Percentiles rank a stretch among this genome's conserved stretches.
These are phyloP conservation scores for Petunia axillaris DNA, from an alignment of 257 asterid species.

Conservation along the genomic window DNA sequence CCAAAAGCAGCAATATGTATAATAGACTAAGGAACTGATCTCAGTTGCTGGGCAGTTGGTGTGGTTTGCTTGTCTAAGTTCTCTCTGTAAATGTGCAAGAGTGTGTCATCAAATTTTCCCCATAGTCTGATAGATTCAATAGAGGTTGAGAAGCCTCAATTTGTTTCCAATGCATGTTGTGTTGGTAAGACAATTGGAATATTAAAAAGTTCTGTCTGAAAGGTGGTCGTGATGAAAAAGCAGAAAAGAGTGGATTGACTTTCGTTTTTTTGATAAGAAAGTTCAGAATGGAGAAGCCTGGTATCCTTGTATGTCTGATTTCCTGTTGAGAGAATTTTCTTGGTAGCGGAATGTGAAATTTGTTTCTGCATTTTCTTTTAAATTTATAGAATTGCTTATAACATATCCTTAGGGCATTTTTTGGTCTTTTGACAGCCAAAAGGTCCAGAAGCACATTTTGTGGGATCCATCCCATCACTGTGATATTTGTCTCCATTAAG, in stretches of 20 bases:
- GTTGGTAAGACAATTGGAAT: background rate
- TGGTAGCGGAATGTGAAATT: background rate
- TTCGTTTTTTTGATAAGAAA: background rate
- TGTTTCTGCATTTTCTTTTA: background rate
- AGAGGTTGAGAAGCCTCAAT: background rate
- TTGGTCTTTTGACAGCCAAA: background rate
- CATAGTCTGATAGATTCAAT: background rate
- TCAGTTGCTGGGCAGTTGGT: background rate
- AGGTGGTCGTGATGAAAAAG: background rate
- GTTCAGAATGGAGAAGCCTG: background rate
- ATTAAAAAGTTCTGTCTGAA: background rate
- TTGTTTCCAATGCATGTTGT: background rate
- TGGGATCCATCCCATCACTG: background rate
- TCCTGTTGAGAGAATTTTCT: background rate
- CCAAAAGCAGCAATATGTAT: background rate
- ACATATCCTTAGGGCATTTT: background rate
- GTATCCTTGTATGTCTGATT: background rate
- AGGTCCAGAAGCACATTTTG: background rate
- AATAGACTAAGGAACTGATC: background rate
- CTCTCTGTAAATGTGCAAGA: background rate
- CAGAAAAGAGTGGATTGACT: background rate
- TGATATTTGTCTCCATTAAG: background rate
- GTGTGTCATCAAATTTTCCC: background rate
- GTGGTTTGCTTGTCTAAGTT: background rate
- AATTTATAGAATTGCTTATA: background rate